Evolutionary conservation across 805 yeast species (phyloP).

Genomic region (Schizosaccharomyces cryophilus): DNA sequence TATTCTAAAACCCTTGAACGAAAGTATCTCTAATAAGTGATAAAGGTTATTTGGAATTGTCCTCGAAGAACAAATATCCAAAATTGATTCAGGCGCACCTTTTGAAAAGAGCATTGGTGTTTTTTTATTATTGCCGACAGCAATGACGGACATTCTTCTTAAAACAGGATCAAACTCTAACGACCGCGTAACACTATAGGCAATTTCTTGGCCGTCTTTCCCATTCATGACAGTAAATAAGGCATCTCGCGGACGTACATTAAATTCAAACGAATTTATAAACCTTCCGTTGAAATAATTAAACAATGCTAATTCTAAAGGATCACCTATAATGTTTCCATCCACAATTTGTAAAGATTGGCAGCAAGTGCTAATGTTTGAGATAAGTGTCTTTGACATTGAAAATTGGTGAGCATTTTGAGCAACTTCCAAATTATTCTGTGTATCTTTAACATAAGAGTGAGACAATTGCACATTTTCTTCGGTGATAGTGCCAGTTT

Average conservation of each 20-base stretch:
- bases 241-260: background rate
- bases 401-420: background rate
- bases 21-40: constrained; percentile 52
- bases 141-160: constrained; percentile 75
- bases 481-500: constrained; percentile 91
- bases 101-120: constrained; percentile 40
- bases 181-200: constrained; percentile 24
- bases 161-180: constrained; percentile 68
- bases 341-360: constrained; percentile 69
- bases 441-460: constrained; percentile 18
- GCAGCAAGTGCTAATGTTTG: constrained; percentile 31
- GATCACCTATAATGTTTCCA: constrained; percentile 70
- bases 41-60: constrained; percentile 54
- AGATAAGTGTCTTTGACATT: background rate
- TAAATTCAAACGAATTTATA: constrained; percentile 9
- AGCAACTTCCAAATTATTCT: constrained; percentile 6
- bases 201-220: background rate
- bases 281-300: constrained; percentile 59
- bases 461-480: constrained; percentile 79
- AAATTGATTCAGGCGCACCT: constrained; percentile 92
- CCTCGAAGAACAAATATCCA: constrained; percentile 44
- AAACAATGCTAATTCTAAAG: constrained; percentile 80
- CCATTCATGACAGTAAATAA: background rate
- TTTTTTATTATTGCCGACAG: constrained; percentile 21
- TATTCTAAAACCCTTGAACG: constrained; percentile 83